Conservation (phyloP, 306 rosid genomes). For the Prosopis cineraria region DNA sequence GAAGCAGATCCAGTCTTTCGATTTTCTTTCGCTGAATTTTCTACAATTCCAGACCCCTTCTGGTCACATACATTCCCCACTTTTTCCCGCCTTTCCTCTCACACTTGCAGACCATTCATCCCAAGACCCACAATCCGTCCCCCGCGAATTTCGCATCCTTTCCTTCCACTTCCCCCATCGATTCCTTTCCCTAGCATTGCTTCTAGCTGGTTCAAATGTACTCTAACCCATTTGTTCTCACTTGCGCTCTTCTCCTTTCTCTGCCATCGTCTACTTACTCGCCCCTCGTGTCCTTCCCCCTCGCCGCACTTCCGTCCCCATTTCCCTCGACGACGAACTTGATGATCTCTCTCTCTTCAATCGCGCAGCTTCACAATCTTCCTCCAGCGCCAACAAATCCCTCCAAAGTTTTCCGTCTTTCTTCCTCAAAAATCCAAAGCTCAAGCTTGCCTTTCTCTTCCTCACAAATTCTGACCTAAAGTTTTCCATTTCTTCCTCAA, state of each 20-base stretch:
- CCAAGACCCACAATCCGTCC: background rate
- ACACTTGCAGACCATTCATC: constrained; percentile 50
- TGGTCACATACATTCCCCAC: background rate
- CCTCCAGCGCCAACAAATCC: constrained; percentile 36
- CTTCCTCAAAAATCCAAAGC: constrained; percentile 60
- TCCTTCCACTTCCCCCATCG: background rate
- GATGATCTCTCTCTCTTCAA: constrained; percentile 72
- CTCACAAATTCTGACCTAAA: constrained; percentile 88
- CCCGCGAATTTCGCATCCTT: constrained; percentile 8
- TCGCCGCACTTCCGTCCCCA: constrained; percentile 39
- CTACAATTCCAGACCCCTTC: constrained; percentile 9
- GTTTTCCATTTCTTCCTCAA: constrained; percentile 59
- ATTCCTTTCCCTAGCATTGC: constrained; percentile 21
- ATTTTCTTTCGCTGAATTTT: background rate
- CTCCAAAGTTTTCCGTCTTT: constrained; percentile 61
- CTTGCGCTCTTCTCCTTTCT: constrained; percentile 74
- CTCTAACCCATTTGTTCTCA: constrained; percentile 60
- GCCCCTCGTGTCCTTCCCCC: constrained; percentile 74
- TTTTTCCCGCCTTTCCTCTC: background rate
- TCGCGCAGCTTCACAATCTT: constrained; percentile 53
- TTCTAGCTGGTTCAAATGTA: constrained; percentile 56
- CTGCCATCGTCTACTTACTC: constrained; percentile 72
- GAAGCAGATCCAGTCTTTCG: background rate
- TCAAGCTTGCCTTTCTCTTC: constrained; percentile 91
- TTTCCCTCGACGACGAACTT: constrained; percentile 68